Evolutionary conservation across 176 grass and related monocot genomes (phyloP), one percentile per base, ranked within the genome.

Genomic region (Sorghum bicolor): DNA sequence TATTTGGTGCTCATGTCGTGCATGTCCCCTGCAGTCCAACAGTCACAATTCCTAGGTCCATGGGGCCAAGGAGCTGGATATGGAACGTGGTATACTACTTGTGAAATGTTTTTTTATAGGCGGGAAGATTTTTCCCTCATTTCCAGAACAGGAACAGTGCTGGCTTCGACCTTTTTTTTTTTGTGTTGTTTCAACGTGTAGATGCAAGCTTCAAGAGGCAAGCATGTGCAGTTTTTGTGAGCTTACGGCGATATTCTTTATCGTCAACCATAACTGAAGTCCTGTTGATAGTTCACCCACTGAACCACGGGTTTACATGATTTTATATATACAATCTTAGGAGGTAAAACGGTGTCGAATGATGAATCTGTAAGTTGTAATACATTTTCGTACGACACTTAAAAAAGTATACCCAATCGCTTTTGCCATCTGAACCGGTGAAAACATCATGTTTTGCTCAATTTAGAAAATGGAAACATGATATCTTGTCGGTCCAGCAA

Each of bases 21-120:
- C 43, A 26, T 79, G 44, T 84, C 33, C 38, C 70, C 43, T 75
- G 77, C 80, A 83, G 53, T 4, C 20, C 68, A 8, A 50, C 57
- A 61, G 57, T 61, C 22, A 60, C 55, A 25, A 25, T 24, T 60
- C n/a, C 9, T 25, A 3, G 9, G 22, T 25, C 8, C 53, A 58
- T 58, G 53, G 22, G 20, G 57, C 10, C 57, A 12, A 61, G 57
- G 57, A 61, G 57, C 10, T 61, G 57, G 57, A 61, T 61, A 12
- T 26, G 4, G 3, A 13, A 26, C 4, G 24, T 26, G 57, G n/a
- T 4, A 26, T 61, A 10, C 10, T 26, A 12, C 22, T 24, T 26
- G 57, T 26, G 10, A 61, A 61, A 26, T 61, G 24, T 12, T 61
- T 61, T n/a, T 53, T 61, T 25, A 61, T 13, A 12, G 57, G 57